phyloP scores from a whole-genome alignment of 306 rosid species.

The Inga leiocalycina region DNA sequence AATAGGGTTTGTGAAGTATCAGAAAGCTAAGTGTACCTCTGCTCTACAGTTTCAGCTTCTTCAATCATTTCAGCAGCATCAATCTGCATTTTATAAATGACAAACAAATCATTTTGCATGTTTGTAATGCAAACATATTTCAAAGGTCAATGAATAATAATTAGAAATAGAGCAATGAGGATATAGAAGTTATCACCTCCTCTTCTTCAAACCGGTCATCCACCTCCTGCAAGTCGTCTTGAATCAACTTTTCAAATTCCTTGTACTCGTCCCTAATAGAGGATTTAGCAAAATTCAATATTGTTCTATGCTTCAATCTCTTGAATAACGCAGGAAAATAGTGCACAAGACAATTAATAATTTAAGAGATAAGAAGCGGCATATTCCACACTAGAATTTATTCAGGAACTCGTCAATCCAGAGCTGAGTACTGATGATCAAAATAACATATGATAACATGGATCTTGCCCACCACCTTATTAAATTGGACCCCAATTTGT shows the following conservation, averaged over 20 bases:
- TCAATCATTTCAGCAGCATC: constrained; percentile 92
- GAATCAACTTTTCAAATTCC: constrained; percentile 94
- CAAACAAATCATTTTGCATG: constrained; percentile 21
- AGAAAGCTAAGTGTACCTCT: constrained; percentile 53
- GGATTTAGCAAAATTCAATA: constrained; percentile 36
- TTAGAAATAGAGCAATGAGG: constrained; percentile 16
- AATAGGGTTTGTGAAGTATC: neutral
- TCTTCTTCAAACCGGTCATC: constrained; percentile 94
- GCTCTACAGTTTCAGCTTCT: constrained; percentile 88
- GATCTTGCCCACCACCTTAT: neutral
- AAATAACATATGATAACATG: constrained; percentile 19
- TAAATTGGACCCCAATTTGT: constrained; percentile 10
- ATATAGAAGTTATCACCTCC: constrained; percentile 59
- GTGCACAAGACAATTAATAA: neutral
- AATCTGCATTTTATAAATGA: constrained; percentile 51
- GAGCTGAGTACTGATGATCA: constrained; percentile 13
- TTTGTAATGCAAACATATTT: constrained; percentile 17
- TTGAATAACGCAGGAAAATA: constrained; percentile 5
- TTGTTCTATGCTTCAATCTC: constrained; percentile 24
- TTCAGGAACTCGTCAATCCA: constrained; percentile 2
- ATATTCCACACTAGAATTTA: constrained; percentile 2
- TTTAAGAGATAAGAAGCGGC: neutral
- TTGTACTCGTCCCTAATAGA: constrained; percentile 84
- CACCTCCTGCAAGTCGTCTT: constrained; percentile 89
- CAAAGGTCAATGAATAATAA: neutral